Conservation (phyloP, 1,139 yeast species). For the Hyphopichia khmerensis region DNA sequence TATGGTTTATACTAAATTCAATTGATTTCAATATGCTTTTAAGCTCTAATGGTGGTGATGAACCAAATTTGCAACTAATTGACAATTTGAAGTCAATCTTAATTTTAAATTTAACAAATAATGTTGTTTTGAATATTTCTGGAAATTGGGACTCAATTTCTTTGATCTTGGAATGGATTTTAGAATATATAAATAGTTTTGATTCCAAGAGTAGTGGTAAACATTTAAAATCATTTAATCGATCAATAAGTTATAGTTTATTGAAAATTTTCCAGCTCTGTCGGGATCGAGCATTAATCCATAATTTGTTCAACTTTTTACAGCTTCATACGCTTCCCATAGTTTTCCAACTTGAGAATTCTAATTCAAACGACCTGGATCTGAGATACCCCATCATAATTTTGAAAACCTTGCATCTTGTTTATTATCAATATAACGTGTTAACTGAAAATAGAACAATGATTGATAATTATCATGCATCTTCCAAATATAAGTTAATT, state of each 20-base stretch:
- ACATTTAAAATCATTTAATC: slow-evolving; percentile 10
- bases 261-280: slow-evolving; percentile 23
- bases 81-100: slow-evolving; percentile 31
- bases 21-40: slow-evolving; percentile 6
- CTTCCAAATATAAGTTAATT: slow-evolving; percentile 13
- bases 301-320: slow-evolving; percentile 16
- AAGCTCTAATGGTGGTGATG: slow-evolving; percentile 4
- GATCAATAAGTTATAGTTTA: slow-evolving; percentile 22
- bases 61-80: slow-evolving; percentile 9
- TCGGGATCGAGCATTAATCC: slow-evolving; percentile 14
- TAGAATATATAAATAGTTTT: slow-evolving; percentile 18
- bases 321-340: slow-evolving; percentile 7
- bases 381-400: slow-evolving; percentile 10
- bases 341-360: not conserved
- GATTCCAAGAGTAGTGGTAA: slow-evolving; percentile 5
- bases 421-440: slow-evolving; percentile 16
- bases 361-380: not conserved
- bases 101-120: slow-evolving; percentile 29
- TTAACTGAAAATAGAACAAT: slow-evolving; percentile 7
- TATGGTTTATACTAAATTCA: slow-evolving; percentile 32
- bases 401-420: slow-evolving; percentile 18
- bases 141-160: slow-evolving; percentile 27
- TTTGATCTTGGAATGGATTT: slow-evolving; percentile 30
- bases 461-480: slow-evolving; percentile 15
- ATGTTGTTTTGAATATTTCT: slow-evolving; percentile 25